Evolutionary conservation across 306 rosid species (phyloP), one percentile per base, ranked within the genome.

Genomic region (Pterocarpus macrocarpus): DNA sequence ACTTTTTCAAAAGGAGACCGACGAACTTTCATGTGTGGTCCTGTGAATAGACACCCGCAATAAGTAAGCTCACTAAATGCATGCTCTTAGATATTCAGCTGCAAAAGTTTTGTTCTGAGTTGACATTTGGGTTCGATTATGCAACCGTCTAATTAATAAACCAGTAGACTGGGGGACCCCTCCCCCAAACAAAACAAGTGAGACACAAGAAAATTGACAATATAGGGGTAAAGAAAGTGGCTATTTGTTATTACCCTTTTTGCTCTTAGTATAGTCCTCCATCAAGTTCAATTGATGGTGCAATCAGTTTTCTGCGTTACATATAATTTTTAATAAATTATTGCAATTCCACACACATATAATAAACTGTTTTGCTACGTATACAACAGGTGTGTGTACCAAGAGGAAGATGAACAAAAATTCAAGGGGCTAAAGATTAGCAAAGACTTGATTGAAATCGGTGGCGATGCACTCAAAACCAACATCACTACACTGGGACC

Each of bases 401-500:
- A 96, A 86, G 99, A 92, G 84, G 99, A 96, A 90, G 99, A 96
- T 56, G 97, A 87, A 4, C 86, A 92, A 13, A 84, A 89, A 36
- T 81, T 87, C 30, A 96, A 93, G 87, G 99, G 99, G 16, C 64
- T 93, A 22, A 93, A 88, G 82, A 89, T 93, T n/a, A 96, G 98
- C 92, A 93, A 90, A 80, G 97, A 96, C 14, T 78, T 96, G 0
- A 80, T 96, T 57, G 99, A 92, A 72, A 92, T 96, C 6, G 99
- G 99, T 1, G 99, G 99, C 3, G 98, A 95, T 17, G 99, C 99
- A 30, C 87, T 96, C 32, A 96, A 96, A 74, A 92, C 99, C 32
- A 96, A 96, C 91, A 96, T 96, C 81, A 96, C 99, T 3, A 93
- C 97, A 2, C 86, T 95, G 1, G 99, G 98, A 28, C 99, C 99